Base-by-base conservation (phyloP, 1,284 basidiomycete species). In the Cerrena zonata region DNA sequence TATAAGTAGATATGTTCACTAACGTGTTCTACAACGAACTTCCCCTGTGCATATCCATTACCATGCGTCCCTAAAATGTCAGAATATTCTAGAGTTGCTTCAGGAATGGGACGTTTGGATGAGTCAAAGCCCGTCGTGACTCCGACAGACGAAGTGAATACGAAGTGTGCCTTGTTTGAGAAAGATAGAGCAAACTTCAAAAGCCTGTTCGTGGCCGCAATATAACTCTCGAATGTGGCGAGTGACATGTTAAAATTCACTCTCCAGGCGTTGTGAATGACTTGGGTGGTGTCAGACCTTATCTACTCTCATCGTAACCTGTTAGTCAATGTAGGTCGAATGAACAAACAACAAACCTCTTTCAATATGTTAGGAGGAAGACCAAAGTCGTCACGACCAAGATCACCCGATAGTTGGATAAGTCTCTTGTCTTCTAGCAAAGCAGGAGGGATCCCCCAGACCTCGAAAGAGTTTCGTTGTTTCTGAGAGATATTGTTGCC, bases 121-220 rank as follows among this genome's bases (percentile, higher is more conserved):
- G 49, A 18, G 24, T 57, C 49, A 53, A 53, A 57, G 3, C 34
- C 26, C 11, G 36, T 30, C 11, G 56, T 53, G 11, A 44, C 68
- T 18, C 59, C 63, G 26, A 68, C 62, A 4, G 70, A 66, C 48
- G 69, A 71, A 2, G 65, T 60, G 57, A 71, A 72, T 18, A 70
- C 34, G 38, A 75, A 52, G 4, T 59, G 4, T 41, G 38, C 19
- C 37, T 37, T 21, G 39, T 50, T 2, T 47, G 48, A 11, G 59
- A 57, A 10, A 25, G 30, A 1, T 58, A 49, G 4, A 1, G 60
- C 57, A 3, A 64, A 46, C 30, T 62, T 56, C 37, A 64, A 43
- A 11, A 64, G 51, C 39, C 49, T 49, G 19, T 54, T 53, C 5
- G 51, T 41, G 24, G 54, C 52, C 4, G 47, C 44, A 15, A 64